Evolutionary conservation across 768 basidiomycete species (phyloP).

Genomic region (Boletus tylopilopsis): DNA sequence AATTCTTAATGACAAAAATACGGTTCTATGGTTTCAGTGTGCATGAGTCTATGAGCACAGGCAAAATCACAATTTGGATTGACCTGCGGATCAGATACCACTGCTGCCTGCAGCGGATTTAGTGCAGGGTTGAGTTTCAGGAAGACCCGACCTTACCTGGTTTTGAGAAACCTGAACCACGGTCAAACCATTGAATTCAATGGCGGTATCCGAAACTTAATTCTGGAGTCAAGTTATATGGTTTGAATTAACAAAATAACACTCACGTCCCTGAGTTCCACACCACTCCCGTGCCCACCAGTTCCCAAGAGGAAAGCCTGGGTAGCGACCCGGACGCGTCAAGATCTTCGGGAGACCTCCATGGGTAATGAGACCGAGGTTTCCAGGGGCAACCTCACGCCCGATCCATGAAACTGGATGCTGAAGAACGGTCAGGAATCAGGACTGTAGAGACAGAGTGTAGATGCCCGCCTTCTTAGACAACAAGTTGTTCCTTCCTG

Average conservation of each 20-base stretch:
- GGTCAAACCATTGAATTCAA: slow-evolving; percentile 75
- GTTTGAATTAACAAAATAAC: not conserved
- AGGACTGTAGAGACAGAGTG: not conserved
- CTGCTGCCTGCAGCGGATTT: slow-evolving; percentile 43
- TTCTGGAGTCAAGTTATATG: not conserved
- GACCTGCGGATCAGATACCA: slow-evolving; percentile 69
- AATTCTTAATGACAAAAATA: slow-evolving; percentile 76
- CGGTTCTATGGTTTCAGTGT: slow-evolving; percentile 42
- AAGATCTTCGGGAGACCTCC: slow-evolving; percentile 79
- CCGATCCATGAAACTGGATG: slow-evolving; percentile 67
- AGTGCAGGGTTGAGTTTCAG: not conserved
- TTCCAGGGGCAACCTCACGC: slow-evolving; percentile 66
- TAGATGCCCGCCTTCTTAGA: slow-evolving; percentile 51
- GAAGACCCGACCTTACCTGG: slow-evolving; percentile 36
- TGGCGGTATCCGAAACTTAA: slow-evolving; percentile 76
- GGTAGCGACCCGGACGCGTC: slow-evolving; percentile 73
- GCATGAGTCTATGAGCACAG: not conserved
- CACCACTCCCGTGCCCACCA: slow-evolving; percentile 82
- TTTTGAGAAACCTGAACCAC: slow-evolving; percentile 89
- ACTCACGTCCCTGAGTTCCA: slow-evolving; percentile 66
- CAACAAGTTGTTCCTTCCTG: slow-evolving; percentile 52
- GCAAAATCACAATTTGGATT: not conserved
- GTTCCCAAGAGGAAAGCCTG: slow-evolving; percentile 68
- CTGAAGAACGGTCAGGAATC: slow-evolving; percentile 25
- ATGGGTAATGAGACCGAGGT: slow-evolving; percentile 72